Evolutionary conservation across 129 eudicot genomes (phyloP).

Genomic region (sunflower (Helianthus annuus)): DNA sequence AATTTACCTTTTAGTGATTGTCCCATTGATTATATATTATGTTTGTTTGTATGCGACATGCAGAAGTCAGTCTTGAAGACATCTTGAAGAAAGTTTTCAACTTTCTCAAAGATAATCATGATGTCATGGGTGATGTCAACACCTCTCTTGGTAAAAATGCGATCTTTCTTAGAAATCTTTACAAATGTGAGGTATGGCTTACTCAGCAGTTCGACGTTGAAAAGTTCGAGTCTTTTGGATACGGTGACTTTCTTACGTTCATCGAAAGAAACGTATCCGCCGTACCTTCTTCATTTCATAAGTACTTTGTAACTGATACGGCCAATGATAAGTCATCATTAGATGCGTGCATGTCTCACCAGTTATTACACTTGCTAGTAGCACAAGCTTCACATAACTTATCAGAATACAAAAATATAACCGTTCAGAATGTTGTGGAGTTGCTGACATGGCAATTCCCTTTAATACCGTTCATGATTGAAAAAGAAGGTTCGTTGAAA

Average conservation of each 20-base stretch:
- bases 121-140: slow-evolving; percentile 23
- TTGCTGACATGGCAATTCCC: slow-evolving; percentile 79
- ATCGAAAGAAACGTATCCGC: slow-evolving; percentile 57
- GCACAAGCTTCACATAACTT: slow-evolving; percentile 71
- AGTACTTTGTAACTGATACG: slow-evolving; percentile 35
- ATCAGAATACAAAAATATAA: slow-evolving; percentile 46
- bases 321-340: slow-evolving; percentile 43
- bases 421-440: slow-evolving; percentile 49
- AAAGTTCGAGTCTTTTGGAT: slow-evolving; percentile 72
- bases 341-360: slow-evolving; percentile 64
- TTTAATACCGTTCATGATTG: slow-evolving; percentile 48
- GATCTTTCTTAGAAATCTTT: slow-evolving; percentile 45
- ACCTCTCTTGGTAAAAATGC: slow-evolving; percentile 43
- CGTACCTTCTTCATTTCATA: slow-evolving; percentile 51
- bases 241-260: slow-evolving; percentile 66
- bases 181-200: slow-evolving; percentile 73
- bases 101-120: slow-evolving; percentile 49
- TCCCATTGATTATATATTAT: slow-evolving; percentile 4
- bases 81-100: slow-evolving; percentile 49
- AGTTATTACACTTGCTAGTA: slow-evolving; percentile 52
- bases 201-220: slow-evolving; percentile 59
- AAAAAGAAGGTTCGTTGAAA: slow-evolving; percentile 32
- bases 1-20: slow-evolving; percentile 4
- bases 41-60: slow-evolving; percentile 7
- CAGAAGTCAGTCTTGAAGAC: slow-evolving; percentile 68